These are phyloP conservation scores for Pythium pectinolyticum DNA, from an alignment of 352 stramenopile genomes.

Conservation along the genomic window DNA sequence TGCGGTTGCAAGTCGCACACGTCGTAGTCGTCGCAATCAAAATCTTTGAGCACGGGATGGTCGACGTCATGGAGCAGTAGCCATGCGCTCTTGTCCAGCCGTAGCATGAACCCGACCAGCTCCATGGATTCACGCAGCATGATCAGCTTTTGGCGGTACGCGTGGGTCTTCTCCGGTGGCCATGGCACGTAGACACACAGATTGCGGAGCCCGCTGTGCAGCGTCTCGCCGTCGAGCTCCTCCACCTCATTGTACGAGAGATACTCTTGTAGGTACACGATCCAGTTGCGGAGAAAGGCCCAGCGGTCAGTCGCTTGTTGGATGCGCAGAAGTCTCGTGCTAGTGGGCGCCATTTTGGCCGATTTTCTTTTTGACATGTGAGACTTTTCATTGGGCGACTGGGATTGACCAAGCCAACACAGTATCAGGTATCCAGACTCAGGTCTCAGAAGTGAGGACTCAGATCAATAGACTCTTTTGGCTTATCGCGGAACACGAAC, in stretches of 20 bases:
- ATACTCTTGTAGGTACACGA: constrained; percentile 7
- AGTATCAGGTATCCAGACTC: no score
- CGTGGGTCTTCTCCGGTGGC: constrained; percentile 1
- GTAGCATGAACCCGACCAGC: constrained; percentile 16
- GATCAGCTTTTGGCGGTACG: constrained; percentile 1
- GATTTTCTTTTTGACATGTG: no score
- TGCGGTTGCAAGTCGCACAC: constrained; percentile 12
- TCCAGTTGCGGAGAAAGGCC: constrained; percentile 19
- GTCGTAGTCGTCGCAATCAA: constrained; percentile 21
- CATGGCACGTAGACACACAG: constrained; percentile 22
- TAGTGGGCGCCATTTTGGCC: no score
- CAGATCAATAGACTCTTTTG: no score
- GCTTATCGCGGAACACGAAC: no score
- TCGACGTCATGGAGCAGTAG: not conserved
- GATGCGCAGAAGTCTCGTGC: no score
- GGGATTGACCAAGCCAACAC: no score
- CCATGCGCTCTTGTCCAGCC: constrained; percentile 11
- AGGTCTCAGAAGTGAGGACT: no score
- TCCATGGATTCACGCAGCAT: constrained; percentile 18
- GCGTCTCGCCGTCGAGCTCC: constrained; percentile 11
- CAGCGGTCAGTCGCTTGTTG: no score
- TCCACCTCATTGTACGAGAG: constrained; percentile 21
- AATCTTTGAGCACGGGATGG: not conserved
- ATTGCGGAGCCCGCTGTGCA: constrained; percentile 21
- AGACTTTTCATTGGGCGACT: no score